Conservation (phyloP, 768 basidiomycete genomes). For the Mycena rebaudengoi region DNA sequence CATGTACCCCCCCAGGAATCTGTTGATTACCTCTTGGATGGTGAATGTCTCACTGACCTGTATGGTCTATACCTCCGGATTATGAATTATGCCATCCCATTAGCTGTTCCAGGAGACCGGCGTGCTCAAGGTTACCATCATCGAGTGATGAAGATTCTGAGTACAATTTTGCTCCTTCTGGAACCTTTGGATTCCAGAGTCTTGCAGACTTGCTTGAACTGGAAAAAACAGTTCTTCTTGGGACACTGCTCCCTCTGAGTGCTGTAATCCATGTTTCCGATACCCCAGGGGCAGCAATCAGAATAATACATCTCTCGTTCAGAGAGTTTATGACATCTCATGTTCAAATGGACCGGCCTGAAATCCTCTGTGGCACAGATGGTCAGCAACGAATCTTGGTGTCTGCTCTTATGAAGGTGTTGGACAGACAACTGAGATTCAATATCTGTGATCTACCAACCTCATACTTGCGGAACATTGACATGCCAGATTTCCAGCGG, state of each 20-base stretch:
- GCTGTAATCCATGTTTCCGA: neutral
- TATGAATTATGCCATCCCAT: neutral
- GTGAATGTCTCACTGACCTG: neutral
- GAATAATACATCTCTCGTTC: neutral
- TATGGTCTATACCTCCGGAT: neutral
- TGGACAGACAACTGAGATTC: conserved; percentile 41
- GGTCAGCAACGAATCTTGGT: conserved; percentile 32
- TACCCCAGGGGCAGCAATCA: neutral
- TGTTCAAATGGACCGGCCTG: neutral
- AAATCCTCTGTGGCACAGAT: neutral
- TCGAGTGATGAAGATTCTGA: neutral
- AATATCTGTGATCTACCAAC: conserved; percentile 44
- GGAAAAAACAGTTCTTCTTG: neutral
- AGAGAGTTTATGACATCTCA: neutral
- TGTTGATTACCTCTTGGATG: neutral
- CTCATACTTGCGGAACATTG: conserved; percentile 37
- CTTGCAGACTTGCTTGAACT: neutral
- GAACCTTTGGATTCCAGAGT: conserved; percentile 7
- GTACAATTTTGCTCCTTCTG: neutral
- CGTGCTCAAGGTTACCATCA: neutral
- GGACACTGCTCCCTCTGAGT: neutral
- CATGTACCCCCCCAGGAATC: neutral
- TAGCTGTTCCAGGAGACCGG: neutral
- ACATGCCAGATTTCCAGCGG: conserved; percentile 32
- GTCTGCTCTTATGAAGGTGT: conserved; percentile 31